A percentile compares a stretch with the other conserved stretches of the same genome.
Evolutionary conservation across 140 eudicot genomes (phyloP).

Genomic region (Ambrosia hybrid): DNA sequence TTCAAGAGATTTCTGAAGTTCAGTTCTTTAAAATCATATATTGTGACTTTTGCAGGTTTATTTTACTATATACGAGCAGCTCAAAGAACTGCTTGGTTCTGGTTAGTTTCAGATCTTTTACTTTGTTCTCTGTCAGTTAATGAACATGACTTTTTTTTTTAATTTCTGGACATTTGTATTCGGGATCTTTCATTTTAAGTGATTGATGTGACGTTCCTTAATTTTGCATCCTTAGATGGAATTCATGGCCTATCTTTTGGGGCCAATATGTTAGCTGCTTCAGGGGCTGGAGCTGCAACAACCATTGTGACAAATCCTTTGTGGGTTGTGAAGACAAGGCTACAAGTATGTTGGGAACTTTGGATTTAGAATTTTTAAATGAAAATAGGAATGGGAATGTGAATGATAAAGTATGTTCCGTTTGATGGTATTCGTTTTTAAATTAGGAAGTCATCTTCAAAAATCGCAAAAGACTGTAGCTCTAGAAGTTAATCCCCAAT

Average conservation of each 20-base stretch:
- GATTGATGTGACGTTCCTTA: slow-evolving; percentile 18
- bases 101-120: slow-evolving; percentile 42
- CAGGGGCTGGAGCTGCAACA: slow-evolving; percentile 95
- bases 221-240: slow-evolving; percentile 51
- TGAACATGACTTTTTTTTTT: neutral
- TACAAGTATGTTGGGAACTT: slow-evolving; percentile 58
- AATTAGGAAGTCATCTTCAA: neutral
- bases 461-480: neutral
- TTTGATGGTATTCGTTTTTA: neutral
- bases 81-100: slow-evolving; percentile 65
- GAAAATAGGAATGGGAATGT: neutral
- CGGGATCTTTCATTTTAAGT: slow-evolving; percentile 3
- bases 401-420: neutral
- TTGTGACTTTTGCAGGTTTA: slow-evolving; percentile 63
- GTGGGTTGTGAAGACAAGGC: slow-evolving; percentile 95
- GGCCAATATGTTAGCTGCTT: slow-evolving; percentile 88
- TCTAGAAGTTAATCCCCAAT: neutral
- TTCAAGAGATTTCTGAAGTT: slow-evolving; percentile 6
- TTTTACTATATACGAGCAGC: slow-evolving; percentile 81
- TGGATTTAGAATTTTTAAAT: neutral
- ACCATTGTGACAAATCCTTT: slow-evolving; percentile 86
- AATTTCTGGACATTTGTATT: neutral
- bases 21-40: neutral
- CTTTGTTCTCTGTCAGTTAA: neutral
- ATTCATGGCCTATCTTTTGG: slow-evolving; percentile 78